Evolutionary conservation across 495 filamentous ascomycete genomes (phyloP).

Genomic region (Articulospora tetracladia): DNA sequence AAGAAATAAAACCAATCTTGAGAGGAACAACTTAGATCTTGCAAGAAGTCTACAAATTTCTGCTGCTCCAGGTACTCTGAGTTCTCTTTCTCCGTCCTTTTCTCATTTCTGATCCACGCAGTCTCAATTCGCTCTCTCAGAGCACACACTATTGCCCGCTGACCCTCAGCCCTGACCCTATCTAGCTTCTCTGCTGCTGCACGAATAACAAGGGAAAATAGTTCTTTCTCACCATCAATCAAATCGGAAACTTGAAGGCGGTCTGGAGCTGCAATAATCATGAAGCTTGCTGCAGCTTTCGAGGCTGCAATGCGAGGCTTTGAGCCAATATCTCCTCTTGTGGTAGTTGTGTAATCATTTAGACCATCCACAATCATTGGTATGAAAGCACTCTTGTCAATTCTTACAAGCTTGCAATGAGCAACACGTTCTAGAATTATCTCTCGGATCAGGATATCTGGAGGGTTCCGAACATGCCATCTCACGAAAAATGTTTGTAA

Average conservation of each 20-base stretch:
- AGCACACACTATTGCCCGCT: constrained; percentile 27
- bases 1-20: constrained; percentile 46
- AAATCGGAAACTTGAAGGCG: neutral
- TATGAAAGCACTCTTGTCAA: constrained; percentile 28
- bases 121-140: neutral
- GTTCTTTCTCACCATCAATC: neutral
- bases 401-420: neutral
- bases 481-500: constrained; percentile 13
- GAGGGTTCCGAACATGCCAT: constrained; percentile 31
- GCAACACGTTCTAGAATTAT: constrained; percentile 3
- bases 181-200: constrained; percentile 86
- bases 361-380: constrained; percentile 48
- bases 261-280: neutral
- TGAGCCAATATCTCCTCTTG: constrained; percentile 85
- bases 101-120: neutral
- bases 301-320: constrained; percentile 76
- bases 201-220: constrained; percentile 48
- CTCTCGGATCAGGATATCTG: constrained; percentile 48
- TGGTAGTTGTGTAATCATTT: constrained; percentile 85
- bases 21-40: constrained; percentile 42
- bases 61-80: neutral
- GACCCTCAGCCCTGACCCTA: constrained; percentile 70
- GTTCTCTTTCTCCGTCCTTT: neutral
- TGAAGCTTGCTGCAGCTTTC: constrained; percentile 34
- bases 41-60: neutral